These are phyloP conservation scores for Zasmidium citrigriseum DNA, from an alignment of 2,329 filamentous ascomycete genomes.

Conservation along the genomic window DNA sequence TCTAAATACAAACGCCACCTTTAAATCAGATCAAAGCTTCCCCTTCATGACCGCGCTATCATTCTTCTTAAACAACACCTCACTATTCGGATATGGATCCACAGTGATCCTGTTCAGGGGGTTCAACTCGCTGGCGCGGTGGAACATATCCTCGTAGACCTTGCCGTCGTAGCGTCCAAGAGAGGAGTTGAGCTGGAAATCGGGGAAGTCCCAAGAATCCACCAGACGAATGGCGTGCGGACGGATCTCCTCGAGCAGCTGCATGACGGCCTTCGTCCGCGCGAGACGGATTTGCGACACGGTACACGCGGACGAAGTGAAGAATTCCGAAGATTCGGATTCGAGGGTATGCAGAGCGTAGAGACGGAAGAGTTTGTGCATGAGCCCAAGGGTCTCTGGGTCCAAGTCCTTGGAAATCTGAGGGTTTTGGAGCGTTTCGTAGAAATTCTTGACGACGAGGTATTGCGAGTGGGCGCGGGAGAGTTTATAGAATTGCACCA, in stretches of 20 bases:
- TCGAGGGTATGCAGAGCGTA: slow-evolving; percentile 68
- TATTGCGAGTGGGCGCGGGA: slow-evolving; percentile 76
- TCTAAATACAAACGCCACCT: too few relatives aligned
- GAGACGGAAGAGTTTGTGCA: slow-evolving; percentile 69
- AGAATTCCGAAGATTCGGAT: slow-evolving; percentile 71
- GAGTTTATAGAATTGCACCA: slow-evolving; percentile 77
- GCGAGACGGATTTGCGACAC: slow-evolving; percentile 72
- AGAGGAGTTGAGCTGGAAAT: slow-evolving; percentile 74
- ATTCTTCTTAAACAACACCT: slow-evolving; percentile 63
- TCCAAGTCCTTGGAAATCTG: slow-evolving; percentile 57
- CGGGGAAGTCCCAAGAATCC: slow-evolving; percentile 74
- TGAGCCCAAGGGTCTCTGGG: slow-evolving; percentile 56
- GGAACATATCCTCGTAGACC: slow-evolving; percentile 77
- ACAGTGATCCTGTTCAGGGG: slow-evolving; percentile 71
- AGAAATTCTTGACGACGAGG: slow-evolving; percentile 78
- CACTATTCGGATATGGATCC: slow-evolving; percentile 69
- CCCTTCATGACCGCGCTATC: slow-evolving; percentile 48
- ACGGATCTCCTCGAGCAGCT: slow-evolving; percentile 68
- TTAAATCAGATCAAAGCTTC: slow-evolving; percentile 56
- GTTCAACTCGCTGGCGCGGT: slow-evolving; percentile 70
- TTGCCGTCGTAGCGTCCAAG: slow-evolving; percentile 71
- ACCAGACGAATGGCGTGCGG: slow-evolving; percentile 72
- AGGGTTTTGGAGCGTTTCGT: slow-evolving; percentile 63
- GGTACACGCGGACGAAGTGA: slow-evolving; percentile 67
- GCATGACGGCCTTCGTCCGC: slow-evolving; percentile 67